Conservation (phyloP, 352 stramenopile species). For the Phytophthora pisi region DNA sequence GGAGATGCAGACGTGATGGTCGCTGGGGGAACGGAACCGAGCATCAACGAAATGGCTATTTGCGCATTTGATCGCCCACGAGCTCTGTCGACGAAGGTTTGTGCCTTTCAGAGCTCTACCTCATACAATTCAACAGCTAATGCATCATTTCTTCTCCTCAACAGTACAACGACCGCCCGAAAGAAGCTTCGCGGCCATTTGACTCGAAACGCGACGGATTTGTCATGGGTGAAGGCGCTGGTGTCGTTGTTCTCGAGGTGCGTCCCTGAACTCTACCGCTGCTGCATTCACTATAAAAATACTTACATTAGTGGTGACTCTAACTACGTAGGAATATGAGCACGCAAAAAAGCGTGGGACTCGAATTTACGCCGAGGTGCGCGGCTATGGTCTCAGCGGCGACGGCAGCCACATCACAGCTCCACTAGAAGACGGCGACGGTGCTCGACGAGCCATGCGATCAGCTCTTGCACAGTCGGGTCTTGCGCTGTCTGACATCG, state of each 20-base stretch:
- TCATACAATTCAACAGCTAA: neutral
- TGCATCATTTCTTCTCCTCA: neutral
- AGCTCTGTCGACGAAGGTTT: conserved; percentile 89
- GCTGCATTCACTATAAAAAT: no score
- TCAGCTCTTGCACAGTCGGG: conserved; percentile 83
- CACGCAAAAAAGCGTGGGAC: conserved; percentile 91
- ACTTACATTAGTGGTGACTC: neutral
- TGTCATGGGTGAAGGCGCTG: conserved; percentile 92
- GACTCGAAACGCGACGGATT: conserved; percentile 95
- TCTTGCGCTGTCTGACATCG: conserved; percentile 79
- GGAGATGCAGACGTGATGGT: conserved; percentile 95
- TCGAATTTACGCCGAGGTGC: conserved; percentile 93
- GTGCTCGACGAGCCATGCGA: conserved; percentile 86
- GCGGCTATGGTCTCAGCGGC: conserved; percentile 93
- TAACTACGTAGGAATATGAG: conserved; percentile 67
- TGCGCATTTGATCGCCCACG: conserved; percentile 95
- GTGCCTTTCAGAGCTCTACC: neutral
- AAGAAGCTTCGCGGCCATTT: conserved; percentile 93
- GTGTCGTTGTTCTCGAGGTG: conserved; percentile 63
- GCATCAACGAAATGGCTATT: conserved; percentile 92
- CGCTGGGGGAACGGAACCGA: conserved; percentile 93
- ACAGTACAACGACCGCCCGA: conserved; percentile 93
- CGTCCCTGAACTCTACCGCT: neutral
- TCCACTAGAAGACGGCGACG: conserved; percentile 60
- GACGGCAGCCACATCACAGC: conserved; percentile 94